Evolutionary conservation across 2,329 filamentous ascomycete species (phyloP), one percentile per base, ranked within the genome.

Genomic region (Dothideomycetes sp.): DNA sequence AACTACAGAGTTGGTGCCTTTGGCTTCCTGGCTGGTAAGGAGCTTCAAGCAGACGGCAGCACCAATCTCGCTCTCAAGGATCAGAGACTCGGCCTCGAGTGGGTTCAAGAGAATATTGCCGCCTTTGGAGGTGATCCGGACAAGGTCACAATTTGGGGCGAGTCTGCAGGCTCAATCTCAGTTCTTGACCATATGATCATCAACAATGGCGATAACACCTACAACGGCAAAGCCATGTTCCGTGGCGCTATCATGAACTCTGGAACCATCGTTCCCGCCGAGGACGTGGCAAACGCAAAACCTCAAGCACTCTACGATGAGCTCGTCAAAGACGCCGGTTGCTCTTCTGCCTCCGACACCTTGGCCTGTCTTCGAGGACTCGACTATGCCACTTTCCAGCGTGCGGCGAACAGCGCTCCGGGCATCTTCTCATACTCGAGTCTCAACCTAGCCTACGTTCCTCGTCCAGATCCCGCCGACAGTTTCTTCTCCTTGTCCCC

Each of bases 61-160:
- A 56, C 58, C 9, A 63, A 62, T 25, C 49, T 59, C 23, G 59
- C 59, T 13, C 47, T 59, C 5, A 47, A 51, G 20, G 55, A 59
- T 33, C 56, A 58, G 33, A 49, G 55, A 11, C 45, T 52, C 2
- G 56, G 49, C 16, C 42, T 58, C 4, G 34, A 57, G 45, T 58
- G 55, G 53, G 73, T 48, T 9, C 33, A 33, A 13, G 46, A 48
- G 19, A 45, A 45, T 20, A 48, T 48, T 85, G 89, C 65, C 1
- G 69, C 75, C 0, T 93, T 91, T 54, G 85, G 85, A 8, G 85
- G 85, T 11, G 83, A 89, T 55, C 79, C 82, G 0, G 65, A 68
- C n/a, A 82, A 82, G 56, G 82, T 88, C 5, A 88, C 82, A 0
- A 80, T 89, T 45, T 86, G 80, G 79, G 84, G 84, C 18, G 78